phyloP scores from a whole-genome alignment of 192 early-diverging fungal species.

The Coemansia asiatica region DNA sequence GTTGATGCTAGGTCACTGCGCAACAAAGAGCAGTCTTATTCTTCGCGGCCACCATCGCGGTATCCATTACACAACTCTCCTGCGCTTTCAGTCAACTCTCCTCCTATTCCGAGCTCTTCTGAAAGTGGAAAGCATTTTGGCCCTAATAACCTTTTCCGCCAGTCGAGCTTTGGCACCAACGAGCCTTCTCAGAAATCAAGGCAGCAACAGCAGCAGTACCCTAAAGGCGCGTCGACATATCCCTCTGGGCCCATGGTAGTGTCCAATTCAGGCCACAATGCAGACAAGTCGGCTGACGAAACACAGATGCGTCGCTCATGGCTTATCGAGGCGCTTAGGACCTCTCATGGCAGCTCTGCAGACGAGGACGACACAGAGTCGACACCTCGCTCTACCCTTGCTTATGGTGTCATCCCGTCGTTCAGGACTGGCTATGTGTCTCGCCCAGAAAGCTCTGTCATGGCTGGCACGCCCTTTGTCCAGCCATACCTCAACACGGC shows the following conservation, averaged over 20 bases:
- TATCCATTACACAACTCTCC: conserved; percentile 6
- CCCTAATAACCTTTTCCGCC: background rate
- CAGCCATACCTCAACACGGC: background rate
- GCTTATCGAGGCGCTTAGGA: conserved; percentile 3
- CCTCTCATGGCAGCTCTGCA: background rate
- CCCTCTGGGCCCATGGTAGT: background rate
- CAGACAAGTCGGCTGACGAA: background rate
- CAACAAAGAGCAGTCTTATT: conserved; percentile 2
- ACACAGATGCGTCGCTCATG: conserved; percentile 11
- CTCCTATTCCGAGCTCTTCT: background rate
- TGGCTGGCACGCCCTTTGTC: background rate
- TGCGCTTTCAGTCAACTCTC: background rate
- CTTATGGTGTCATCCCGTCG: background rate
- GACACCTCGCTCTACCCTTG: background rate
- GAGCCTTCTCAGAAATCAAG: background rate
- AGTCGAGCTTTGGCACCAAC: background rate
- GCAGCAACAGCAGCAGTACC: conserved; percentile 12
- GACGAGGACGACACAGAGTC: background rate
- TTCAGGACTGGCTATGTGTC: background rate
- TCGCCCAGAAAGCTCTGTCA: background rate
- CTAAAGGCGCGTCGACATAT: background rate
- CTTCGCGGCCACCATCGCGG: background rate
- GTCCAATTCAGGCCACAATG: background rate
- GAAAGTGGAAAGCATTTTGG: background rate
- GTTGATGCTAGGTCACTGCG: conserved; percentile 36